These are phyloP conservation scores for Eucalyptus pauciflora DNA, from an alignment of 345 rosid genomes.

Conservation along the genomic window DNA sequence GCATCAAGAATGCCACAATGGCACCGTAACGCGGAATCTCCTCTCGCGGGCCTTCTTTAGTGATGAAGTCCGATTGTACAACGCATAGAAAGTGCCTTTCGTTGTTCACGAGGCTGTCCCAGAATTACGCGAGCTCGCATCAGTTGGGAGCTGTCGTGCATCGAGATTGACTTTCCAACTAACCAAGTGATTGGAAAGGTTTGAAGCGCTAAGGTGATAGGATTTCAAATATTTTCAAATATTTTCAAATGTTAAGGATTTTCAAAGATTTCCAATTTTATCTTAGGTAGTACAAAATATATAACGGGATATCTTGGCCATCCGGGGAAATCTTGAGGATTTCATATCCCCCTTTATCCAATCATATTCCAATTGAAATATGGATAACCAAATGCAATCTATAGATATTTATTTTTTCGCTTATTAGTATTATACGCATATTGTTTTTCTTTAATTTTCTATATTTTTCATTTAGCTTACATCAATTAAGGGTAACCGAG, in stretches of 20 bases:
- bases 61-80: not conserved
- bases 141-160: not conserved
- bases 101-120: not conserved
- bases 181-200: not conserved
- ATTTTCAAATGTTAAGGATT: no score
- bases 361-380: no score
- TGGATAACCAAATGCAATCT: accelerated
- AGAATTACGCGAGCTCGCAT: not conserved
- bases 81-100: not conserved
- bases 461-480: not conserved
- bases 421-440: no score
- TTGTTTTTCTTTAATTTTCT: not conserved
- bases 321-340: accelerated
- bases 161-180: not conserved
- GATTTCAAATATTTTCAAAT: no score
- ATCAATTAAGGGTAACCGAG: not conserved
- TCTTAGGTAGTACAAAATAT: no score
- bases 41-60: not conserved
- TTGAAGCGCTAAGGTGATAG: no score
- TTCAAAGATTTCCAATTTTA: no score
- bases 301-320: no score
- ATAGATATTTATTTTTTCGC: not conserved
- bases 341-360: no score
- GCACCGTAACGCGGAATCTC: not conserved
- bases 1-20: not conserved